These are phyloP conservation scores for Asterochloris erici DNA, from an alignment of 139 green algal species.

Conservation along the genomic window DNA sequence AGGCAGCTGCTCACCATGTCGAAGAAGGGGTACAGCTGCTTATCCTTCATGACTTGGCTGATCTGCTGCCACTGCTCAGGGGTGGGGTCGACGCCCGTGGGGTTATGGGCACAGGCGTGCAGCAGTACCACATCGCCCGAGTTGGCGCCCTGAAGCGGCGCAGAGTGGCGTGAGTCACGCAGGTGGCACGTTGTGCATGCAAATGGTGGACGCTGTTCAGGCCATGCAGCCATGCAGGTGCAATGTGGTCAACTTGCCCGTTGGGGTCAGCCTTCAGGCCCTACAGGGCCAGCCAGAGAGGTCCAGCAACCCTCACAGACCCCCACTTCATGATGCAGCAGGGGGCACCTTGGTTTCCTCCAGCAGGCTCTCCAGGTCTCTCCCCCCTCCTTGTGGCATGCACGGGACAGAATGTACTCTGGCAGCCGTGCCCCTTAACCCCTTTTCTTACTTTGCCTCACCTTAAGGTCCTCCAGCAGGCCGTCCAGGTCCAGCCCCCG, in stretches of 20 bases:
- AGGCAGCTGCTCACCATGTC: conserved; percentile 59
- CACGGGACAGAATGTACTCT: too few relatives aligned
- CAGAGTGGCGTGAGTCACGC: not conserved
- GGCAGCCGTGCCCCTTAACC: too few relatives aligned
- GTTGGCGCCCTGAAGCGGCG: conserved; percentile 41
- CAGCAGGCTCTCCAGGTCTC: too few relatives aligned
- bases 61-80: conserved; percentile 77
- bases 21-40: conserved; percentile 84
- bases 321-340: too few relatives aligned
- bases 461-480: conserved; percentile 74
- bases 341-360: too few relatives aligned
- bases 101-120: conserved; percentile 93
- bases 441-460: not conserved
- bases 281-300: too few relatives aligned
- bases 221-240: too few relatives aligned
- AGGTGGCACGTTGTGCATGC: not conserved
- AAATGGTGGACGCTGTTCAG: not conserved
- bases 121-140: conserved; percentile 79
- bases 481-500: conserved; percentile 81
- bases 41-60: conserved; percentile 59
- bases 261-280: too few relatives aligned
- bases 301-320: too few relatives aligned
- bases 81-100: conserved; percentile 90
- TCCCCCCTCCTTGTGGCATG: too few relatives aligned
- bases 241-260: too few relatives aligned